Evolutionary conservation across 371 early-diverging fungal species (phyloP).

Genomic region (Haplosporangium sp.): DNA sequence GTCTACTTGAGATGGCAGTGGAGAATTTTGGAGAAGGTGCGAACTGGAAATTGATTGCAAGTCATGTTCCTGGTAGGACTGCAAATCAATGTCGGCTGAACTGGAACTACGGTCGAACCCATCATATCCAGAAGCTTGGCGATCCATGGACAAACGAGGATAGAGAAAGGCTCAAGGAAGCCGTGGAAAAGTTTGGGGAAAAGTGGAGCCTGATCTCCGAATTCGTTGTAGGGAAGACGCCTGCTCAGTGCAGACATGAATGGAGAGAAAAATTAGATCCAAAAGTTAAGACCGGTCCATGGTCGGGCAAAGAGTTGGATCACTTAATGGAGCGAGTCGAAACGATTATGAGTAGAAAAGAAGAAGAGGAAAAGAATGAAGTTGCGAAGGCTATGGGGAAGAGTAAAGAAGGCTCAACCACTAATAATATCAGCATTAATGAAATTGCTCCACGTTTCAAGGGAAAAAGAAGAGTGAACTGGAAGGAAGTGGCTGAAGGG

Average conservation of each 20-base stretch:
- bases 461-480: constrained; percentile 37
- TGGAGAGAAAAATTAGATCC: constrained; percentile 40
- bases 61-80: constrained; percentile 46
- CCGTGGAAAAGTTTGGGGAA: constrained; percentile 36
- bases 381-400: background rate
- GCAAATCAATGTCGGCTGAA: constrained; percentile 41
- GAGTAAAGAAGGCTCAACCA: background rate
- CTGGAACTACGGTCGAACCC: constrained; percentile 48
- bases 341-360: constrained; percentile 19
- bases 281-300: constrained; percentile 6
- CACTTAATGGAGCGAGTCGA: constrained; percentile 38
- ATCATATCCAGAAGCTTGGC: constrained; percentile 24
- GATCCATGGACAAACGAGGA: constrained; percentile 42
- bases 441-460: constrained; percentile 35
- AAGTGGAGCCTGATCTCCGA: constrained; percentile 37
- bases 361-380: constrained; percentile 9
- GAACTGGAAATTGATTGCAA: constrained; percentile 36
- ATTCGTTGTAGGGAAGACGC: constrained; percentile 49
- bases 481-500: constrained; percentile 37
- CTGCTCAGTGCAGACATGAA: constrained; percentile 30
- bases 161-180: constrained; percentile 29
- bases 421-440: background rate
- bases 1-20: constrained; percentile 37
- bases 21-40: constrained; percentile 43
- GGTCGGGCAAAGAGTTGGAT: constrained; percentile 36